Evolutionary conservation across 2,329 filamentous ascomycete genomes (phyloP), one percentile per base, ranked within the genome.

Genomic region (Cytospora schulzeri): DNA sequence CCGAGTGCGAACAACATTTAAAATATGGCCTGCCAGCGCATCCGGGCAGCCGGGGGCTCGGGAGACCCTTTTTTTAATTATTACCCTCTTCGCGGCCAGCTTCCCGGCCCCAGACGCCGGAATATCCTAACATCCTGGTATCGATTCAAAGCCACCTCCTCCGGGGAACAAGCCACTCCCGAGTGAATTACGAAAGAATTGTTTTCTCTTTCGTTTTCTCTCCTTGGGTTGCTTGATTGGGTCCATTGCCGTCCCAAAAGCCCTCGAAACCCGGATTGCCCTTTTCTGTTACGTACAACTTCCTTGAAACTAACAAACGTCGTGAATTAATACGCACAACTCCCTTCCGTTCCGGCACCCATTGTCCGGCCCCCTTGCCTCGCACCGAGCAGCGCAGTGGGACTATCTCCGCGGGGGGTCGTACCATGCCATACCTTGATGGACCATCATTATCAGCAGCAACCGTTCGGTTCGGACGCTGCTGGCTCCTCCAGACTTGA

Each of bases 251-350:
- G 38, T 26, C n/a, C 54, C 28, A 50, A 50, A 48, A 11, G 45
- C 52, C 28, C 29, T 24, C 35, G 15, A 29, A 57, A 53, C 33
- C 56, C 55, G 45, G 28, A 26, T 35, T 28, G 28, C 51, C 38
- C 24, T 14, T 60, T 66, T 60, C 61, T 63, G 50, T 66, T 66
- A 66, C 64, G 64, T 66, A 66, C 64, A 64, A 63, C 35, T 56
- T 28, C 50, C 28, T n/a, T 38, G 5, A n/a, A 41, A n/a, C 38
- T 31, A 48, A 22, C 50, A 53, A 56, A 63, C 56, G 41, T 31
- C 62, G 19, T 57, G 24, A 9, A 24, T 48, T 8, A 24, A 60
- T 45, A 31, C 51, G 33, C 51, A 56, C 55, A 48, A 29, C 24
- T 48, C 38, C 35, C 52, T 48, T 45, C 35, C 60, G 45, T 11